A percentile compares a stretch with the other conserved stretches of the same genome.
Conservation (phyloP, 331 rosid genomes). For the Stylosanthes scabra region DNA sequence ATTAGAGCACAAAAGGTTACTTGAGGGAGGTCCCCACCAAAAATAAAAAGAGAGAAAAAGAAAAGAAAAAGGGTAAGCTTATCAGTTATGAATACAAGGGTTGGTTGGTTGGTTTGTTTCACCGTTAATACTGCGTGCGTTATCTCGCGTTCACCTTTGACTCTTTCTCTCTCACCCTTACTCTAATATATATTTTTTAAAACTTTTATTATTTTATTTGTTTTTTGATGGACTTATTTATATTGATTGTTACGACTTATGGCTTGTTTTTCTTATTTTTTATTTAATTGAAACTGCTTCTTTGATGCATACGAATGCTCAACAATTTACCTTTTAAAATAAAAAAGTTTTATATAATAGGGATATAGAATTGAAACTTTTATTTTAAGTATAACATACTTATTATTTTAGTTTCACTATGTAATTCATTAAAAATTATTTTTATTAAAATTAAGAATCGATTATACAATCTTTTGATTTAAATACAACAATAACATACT, state of each 20-base stretch:
- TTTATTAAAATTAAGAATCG: too few species aligned
- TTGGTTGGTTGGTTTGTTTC: slow-evolving; percentile 43
- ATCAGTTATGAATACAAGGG: neutral
- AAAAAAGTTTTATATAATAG: too few species aligned
- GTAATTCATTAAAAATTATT: too few species aligned
- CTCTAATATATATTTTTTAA: neutral
- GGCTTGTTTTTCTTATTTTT: neutral
- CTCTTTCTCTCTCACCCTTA: slow-evolving; percentile 1
- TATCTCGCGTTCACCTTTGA: slow-evolving; percentile 36
- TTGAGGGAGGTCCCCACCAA: neutral
- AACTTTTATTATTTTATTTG: neutral
- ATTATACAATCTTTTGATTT: too few species aligned
- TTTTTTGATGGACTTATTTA: too few species aligned
- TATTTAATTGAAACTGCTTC: neutral
- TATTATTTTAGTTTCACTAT: too few species aligned
- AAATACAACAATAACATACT: too few species aligned
- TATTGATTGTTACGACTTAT: too few species aligned
- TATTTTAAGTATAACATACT: too few species aligned
- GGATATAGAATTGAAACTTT: too few species aligned
- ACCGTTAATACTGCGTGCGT: slow-evolving; percentile 62
- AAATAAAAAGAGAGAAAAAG: too few species aligned
- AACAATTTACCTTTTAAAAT: neutral
- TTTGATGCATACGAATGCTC: neutral
- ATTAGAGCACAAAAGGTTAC: neutral
- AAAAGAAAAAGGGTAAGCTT: too few species aligned